Evolutionary conservation across 331 rosid species (phyloP), one percentile per base, ranked within the genome.

Genomic region (Saraca asoca): DNA sequence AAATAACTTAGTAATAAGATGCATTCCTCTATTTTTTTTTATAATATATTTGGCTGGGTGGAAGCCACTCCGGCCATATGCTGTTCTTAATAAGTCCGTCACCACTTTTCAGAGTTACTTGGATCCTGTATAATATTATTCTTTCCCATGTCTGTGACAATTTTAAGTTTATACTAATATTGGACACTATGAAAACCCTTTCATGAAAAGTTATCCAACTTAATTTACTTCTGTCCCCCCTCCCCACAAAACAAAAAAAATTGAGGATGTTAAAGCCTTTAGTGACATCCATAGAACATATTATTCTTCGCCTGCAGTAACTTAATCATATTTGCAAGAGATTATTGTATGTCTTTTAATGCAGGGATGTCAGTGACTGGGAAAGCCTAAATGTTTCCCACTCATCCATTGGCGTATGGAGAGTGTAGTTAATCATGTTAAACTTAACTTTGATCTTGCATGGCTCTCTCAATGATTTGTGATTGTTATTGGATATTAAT

Each of bases 381-480:
- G 63, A 17, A 52, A 62, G 41, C 48, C 38, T 20, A 55, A 33
- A 9, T 19, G 53, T 54, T 62, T 64, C 42, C 53, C 24, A 46
- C 51, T 69, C 45, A 39, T 6, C 57, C 67, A 24, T 29, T 63
- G 43, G 68, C 62, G 37, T 17, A 37, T 37, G 45, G 19, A 63
- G 45, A 56, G 56, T 58, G n/a, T 69, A 35, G 16, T 45, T 68
- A 46, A 69, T 69, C 62, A 63, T 70, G 64, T 42, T 43, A 57
- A 49, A 20, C 72, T 51, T 70, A 71, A 34, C 41, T 6, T 54
- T 29, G 19, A 6, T 14, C 14, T 7, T 6, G 11, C 55, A 17
- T 61, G 14, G 44, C 46, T 53, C 42, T 54, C 60, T 52, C 15
- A 57, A 38, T 76, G 14, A 62, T 33, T 39, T 55, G 9, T 62